Base-by-base conservation (phyloP, 768 basidiomycete genomes). In the Psilocybe cyanescens region DNA sequence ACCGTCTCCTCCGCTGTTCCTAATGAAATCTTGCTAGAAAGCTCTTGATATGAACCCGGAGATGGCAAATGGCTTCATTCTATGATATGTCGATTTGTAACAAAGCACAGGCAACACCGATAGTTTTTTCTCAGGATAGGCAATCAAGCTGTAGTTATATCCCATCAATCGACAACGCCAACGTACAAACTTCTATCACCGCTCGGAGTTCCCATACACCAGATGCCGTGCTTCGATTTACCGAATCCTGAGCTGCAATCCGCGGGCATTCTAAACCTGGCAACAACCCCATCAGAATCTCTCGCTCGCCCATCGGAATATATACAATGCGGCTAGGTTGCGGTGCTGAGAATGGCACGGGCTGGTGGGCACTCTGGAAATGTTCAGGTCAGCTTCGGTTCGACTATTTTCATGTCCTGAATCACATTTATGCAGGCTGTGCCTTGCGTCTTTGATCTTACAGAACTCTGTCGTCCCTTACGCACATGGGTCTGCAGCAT, bases 181-280 rank as follows among this genome's bases (percentile, higher is more conserved):
- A 41, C 47, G 39, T 41, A 37, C 8, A 53, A 30, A 41, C 62
- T 66, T 66, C 65, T 66, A 66, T 66, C 65, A 37, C 65, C 65
- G 65, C 56, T 30, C 52, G 59, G 51, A 39, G 35, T 61, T 63
- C 61, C 53, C 57, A 63, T 59, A 45, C 8, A 51, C 61, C 57
- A 52, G 35, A 30, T 28, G 37, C 24, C 47, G 49, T 58, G 59
- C 60, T 57, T 62, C 50, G 29, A 45, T 49, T 31, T 51, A 17
- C 45, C 19, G 55, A 59, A 65, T 60, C 61, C 65, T 50, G 14
- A 31, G n/a, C 31, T 47, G 56, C 37, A 66, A 55, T 60, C 63
- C 57, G 41, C 48, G 61, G 44, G 45, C 61, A n/a, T 29, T 50
- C 19, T 35, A 28, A 55, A 35, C 53, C 55, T 29, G 55, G 60